phyloP scores from a whole-genome alignment of 2,329 filamentous ascomycete genomes.

The Apiospora hydei region DNA sequence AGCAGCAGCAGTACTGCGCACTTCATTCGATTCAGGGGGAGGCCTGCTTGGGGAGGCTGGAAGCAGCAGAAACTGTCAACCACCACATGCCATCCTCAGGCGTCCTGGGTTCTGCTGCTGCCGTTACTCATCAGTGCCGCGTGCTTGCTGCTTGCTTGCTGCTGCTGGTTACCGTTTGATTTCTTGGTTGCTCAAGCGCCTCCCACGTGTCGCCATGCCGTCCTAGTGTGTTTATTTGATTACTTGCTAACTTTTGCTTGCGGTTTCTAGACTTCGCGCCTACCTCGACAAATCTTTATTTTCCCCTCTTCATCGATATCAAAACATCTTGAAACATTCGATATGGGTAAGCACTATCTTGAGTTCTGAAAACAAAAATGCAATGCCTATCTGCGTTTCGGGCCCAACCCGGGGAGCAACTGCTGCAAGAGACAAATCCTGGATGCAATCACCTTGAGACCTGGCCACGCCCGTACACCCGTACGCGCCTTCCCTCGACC shows the following conservation, averaged over 20 bases:
- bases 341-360: constrained; percentile 56
- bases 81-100: constrained; percentile 6
- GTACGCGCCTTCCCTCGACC: constrained; percentile 24
- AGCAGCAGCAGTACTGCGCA: constrained; percentile 17
- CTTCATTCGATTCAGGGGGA: constrained; percentile 12
- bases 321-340: constrained; percentile 43
- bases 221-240: constrained; percentile 17
- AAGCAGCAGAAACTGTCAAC: background rate
- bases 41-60: background rate
- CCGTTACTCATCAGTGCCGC: background rate
- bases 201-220: constrained; percentile 17
- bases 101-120: background rate
- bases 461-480: background rate
- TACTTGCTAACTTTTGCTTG: constrained; percentile 36
- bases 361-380: constrained; percentile 30
- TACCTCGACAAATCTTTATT: constrained; percentile 35
- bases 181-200: constrained; percentile 6
- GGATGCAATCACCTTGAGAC: background rate
- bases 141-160: background rate
- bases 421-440: constrained; percentile 34
- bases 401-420: constrained; percentile 29
- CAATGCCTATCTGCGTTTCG: constrained; percentile 31
- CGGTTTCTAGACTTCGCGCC: constrained; percentile 37
- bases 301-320: constrained; percentile 35
- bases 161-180: constrained; percentile 5